Base-by-base conservation (phyloP, 1,284 basidiomycete genomes). In the Xerocomus amazonicus region DNA sequence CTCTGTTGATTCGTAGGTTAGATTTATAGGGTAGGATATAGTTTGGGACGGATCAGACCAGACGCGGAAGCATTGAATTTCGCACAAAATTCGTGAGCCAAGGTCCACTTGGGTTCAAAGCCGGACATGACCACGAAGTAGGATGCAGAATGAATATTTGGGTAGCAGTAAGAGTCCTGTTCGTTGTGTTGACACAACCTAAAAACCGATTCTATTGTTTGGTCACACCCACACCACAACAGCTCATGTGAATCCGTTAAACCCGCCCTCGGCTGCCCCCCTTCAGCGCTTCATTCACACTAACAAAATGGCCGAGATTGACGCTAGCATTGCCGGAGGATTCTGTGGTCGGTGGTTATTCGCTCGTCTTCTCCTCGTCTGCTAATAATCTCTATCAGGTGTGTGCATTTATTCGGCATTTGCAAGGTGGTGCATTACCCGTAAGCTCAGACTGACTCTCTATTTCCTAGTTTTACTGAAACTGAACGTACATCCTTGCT, bases 91-190 rank as follows among this genome's bases (percentile, higher is more conserved):
- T 56, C 52, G 10, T 69, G 67, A 16, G 63, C 51, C 34, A 69
- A 65, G 3, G 61, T 50, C 65, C 65, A 66, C 37, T 53, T 61
- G 40, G 53, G 31, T 41, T 67, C 65, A 10, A 45, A 28, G 23
- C 16, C 9, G 29, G 57, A 51, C 65, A 66, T 61, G 2, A 23
- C 13, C 39, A 19, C 14, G n/a, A 9, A 10, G 35, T 17, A 23
- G 19, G 19, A 23, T 23, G 19, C 19, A 23, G 19, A 4, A 23
- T 23, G 19, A 4, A 23, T 23, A 23, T 23, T 23, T 23, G 19
- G 19, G 19, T 23, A 23, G 19, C 19, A 23, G 19, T 23, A 23
- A 23, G 19, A 23, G 19, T 23, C 19, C 19, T 23, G 19, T 23
- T 23, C 19, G 19, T 23, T 23, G 19, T 23, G 19, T 23, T 23